Percentiles rank a stretch among this genome's conserved stretches.
Conservation (phyloP, 148 eudicot genomes). For the Vaccinium corymbosum region DNA sequence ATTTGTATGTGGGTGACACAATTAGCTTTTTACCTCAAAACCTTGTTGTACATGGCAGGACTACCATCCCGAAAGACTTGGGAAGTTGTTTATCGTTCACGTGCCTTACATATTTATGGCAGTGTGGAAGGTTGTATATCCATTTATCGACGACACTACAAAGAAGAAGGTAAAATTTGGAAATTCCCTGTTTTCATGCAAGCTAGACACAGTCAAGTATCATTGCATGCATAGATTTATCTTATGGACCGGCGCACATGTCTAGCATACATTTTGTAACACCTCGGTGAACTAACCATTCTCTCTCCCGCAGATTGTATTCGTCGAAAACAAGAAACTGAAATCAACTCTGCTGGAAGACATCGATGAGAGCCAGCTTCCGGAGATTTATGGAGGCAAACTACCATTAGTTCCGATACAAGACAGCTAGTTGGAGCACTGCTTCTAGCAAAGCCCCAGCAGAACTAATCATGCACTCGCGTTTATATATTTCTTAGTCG, state of each 20-base stretch:
- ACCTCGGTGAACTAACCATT: not conserved
- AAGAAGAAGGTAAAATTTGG: constrained; percentile 56
- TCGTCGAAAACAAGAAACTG: constrained; percentile 64
- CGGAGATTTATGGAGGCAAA: constrained; percentile 84
- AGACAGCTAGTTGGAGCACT: constrained; percentile 24
- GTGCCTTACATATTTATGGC: constrained; percentile 71
- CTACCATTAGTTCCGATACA: constrained; percentile 58
- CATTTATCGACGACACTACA: constrained; percentile 74
- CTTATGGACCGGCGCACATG: no score
- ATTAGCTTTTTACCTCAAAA: not conserved
- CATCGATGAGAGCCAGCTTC: constrained; percentile 89
- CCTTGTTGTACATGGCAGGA: constrained; percentile 48
- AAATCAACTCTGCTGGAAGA: constrained; percentile 58
- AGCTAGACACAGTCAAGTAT: not conserved
- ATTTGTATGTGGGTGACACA: not conserved
- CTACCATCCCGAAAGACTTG: constrained; percentile 84
- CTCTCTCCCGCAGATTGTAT: constrained; percentile 47
- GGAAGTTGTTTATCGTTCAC: constrained; percentile 56
- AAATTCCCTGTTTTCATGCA: not conserved
- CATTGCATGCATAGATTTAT: not conserved
- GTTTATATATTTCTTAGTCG: not conserved
- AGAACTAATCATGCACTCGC: not conserved
- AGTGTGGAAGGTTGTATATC: constrained; percentile 74
- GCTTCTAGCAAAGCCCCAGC: not conserved
- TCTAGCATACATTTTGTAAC: not conserved